These are phyloP conservation scores for Butyriboletus loyo DNA, from an alignment of 768 basidiomycete genomes.

Conservation along the genomic window DNA sequence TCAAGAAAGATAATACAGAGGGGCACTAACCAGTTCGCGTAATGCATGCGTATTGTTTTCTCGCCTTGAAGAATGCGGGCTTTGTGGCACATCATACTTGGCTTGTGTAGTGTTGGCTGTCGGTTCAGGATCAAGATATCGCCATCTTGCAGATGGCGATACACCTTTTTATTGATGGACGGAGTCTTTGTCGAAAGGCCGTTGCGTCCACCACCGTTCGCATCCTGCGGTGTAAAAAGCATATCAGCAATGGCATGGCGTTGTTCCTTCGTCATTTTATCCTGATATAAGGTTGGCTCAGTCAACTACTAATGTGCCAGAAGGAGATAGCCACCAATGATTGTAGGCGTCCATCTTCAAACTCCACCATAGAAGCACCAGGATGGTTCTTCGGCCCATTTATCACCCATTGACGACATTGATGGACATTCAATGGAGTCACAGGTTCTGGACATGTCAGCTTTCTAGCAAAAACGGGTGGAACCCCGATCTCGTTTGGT, in stretches of 20 bases:
- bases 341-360: constrained; percentile 88
- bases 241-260: constrained; percentile 95
- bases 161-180: constrained; percentile 94
- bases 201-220: constrained; percentile 41
- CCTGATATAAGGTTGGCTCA: constrained; percentile 43
- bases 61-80: constrained; percentile 91
- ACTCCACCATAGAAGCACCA: constrained; percentile 92
- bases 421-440: constrained; percentile 84
- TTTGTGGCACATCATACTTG: constrained; percentile 98
- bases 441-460: constrained; percentile 98
- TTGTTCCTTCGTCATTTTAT: constrained; percentile 82
- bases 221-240: constrained; percentile 85
- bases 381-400: constrained; percentile 87
- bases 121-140: constrained; percentile 95
- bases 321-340: constrained; percentile 54
- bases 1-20: not conserved
- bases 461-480: constrained; percentile 95
- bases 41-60: constrained; percentile 99
- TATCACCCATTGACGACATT: constrained; percentile 86
- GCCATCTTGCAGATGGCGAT: constrained; percentile 90
- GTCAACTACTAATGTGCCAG: not conserved
- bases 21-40: constrained; percentile 87
- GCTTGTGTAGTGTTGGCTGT: constrained; percentile 97
- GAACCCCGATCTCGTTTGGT: constrained; percentile 96
- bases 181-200: constrained; percentile 75